Conservation (phyloP, 2,329 filamentous ascomycete species). For the Talaromyces sp. region DNA sequence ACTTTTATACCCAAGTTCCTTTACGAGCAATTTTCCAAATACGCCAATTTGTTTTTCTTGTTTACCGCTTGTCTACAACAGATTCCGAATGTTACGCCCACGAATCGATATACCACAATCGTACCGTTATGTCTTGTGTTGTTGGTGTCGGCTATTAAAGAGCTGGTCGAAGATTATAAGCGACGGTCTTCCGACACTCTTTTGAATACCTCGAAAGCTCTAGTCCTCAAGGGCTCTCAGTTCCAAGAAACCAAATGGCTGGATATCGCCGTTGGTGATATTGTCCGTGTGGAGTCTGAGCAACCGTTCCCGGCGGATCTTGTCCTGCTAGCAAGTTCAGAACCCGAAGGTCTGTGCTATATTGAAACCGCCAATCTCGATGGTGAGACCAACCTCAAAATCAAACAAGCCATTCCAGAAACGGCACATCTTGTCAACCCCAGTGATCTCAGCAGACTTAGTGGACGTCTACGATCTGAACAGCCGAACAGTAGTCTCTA, state of each 20-base stretch:
- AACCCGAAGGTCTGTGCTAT: constrained; percentile 95
- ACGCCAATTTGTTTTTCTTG: constrained; percentile 98
- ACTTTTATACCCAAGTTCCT: constrained; percentile 97
- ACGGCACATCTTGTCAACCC: constrained; percentile 83
- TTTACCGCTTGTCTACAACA: constrained; percentile 94
- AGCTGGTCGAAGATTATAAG: constrained; percentile 88
- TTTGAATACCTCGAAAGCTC: constrained; percentile 81
- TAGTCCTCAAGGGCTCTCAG: constrained; percentile 72
- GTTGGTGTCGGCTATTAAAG: constrained; percentile 90
- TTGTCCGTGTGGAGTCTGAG: constrained; percentile 88
- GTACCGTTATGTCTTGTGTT: constrained; percentile 87
- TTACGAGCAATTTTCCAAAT: constrained; percentile 97
- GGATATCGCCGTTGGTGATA: constrained; percentile 85
- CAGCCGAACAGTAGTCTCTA: constrained; percentile 98
- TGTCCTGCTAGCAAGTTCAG: constrained; percentile 86
- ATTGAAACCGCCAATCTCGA: constrained; percentile 98
- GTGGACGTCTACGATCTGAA: constrained; percentile 84
- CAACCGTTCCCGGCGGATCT: constrained; percentile 92
- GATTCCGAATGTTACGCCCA: constrained; percentile 90
- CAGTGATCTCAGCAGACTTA: constrained; percentile 75
- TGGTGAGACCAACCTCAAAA: constrained; percentile 96
- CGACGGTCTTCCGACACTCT: constrained; percentile 79
- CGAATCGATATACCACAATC: constrained; percentile 93
- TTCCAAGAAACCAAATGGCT: constrained; percentile 92
- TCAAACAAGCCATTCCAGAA: constrained; percentile 95